These are phyloP conservation scores for Elsinoe perseae DNA, from an alignment of 2,329 filamentous ascomycete genomes.

Conservation along the genomic window DNA sequence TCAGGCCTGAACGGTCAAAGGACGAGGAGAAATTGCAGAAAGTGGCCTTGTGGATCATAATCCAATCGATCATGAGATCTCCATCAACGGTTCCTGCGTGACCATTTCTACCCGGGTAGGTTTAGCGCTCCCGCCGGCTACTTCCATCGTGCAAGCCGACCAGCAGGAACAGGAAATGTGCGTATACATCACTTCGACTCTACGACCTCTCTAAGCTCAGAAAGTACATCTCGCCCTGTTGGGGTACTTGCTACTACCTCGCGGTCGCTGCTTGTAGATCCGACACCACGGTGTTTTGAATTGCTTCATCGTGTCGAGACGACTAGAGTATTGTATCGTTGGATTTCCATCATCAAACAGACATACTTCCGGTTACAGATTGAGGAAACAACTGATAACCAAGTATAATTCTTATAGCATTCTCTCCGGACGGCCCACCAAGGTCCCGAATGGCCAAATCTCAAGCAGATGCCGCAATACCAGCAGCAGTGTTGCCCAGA, in stretches of 20 bases:
- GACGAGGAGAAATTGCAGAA: neutral
- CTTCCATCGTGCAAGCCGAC: neutral
- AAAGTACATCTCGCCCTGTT: no score
- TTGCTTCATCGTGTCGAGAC: no score
- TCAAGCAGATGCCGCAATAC: neutral
- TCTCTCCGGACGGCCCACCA: no score
- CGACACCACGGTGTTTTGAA: no score
- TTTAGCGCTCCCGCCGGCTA: neutral
- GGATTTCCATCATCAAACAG: no score
- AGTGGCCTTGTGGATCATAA: neutral
- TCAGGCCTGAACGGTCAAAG: neutral
- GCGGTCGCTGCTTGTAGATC: no score
- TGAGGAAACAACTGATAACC: no score
- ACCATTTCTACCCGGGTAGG: neutral
- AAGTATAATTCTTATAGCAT: no score
- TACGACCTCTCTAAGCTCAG: neutral
- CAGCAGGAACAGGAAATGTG: neutral
- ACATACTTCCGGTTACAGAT: no score
- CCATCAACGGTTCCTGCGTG: constrained; percentile 10
- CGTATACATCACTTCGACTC: neutral
- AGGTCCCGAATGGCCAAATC: neutral
- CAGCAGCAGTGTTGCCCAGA: no score
- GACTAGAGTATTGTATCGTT: no score
- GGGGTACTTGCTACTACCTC: no score
- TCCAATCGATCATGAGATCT: constrained; percentile 6